Base-by-base conservation (phyloP, 345 rosid genomes). In the Populus euphratica region DNA sequence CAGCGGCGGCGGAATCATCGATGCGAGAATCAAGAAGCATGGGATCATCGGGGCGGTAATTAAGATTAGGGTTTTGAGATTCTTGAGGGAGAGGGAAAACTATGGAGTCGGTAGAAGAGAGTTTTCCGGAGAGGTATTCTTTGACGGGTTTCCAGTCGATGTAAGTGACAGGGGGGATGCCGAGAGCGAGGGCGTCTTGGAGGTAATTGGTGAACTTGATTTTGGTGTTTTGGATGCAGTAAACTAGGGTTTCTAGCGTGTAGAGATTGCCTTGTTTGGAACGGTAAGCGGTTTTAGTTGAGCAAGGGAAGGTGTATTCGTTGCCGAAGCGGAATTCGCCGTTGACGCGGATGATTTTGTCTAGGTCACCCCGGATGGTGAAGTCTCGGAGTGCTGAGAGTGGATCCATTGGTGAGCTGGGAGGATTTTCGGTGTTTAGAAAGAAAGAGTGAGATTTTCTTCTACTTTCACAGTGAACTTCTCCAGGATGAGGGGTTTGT, bases 101-200 rank as follows among this genome's bases (percentile, higher is more conserved):
- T 61, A 91, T 87, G 74, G 98, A 88, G 68, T 90, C 98, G 27
- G 93, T 79, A 56, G 92, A 82, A 66, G 90, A 75, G 61, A 87
- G 82, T 74, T 83, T 87, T 0, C 97, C 98, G 54, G 91, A 84
- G 82, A 96, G 94, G 84, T 89, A 93, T n/a, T 92, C 98, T 52
- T 90, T 86, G 18, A 93, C 88, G 35, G 97, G 97, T 68, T 96
- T 93, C 67, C 97, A 91, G 83, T 96, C 98, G 67, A 91, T 86
- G 82, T 89, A 79, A 21, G 94, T 91, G 29, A 96, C 91, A 61
- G 94, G 70, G 35, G 97, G 93, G 75, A 92, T 78, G 17, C 90
- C 86, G 79, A 77, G 85, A 67, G 90, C 78, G 63, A 85, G 90
- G 23, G 93, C 85, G 77, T 79, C 81, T 79, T 92, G 96, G 84